Evolutionary conservation across 768 basidiomycete genomes (phyloP), one percentile per base, ranked within the genome.

Genomic region (Lactarius psammicola): DNA sequence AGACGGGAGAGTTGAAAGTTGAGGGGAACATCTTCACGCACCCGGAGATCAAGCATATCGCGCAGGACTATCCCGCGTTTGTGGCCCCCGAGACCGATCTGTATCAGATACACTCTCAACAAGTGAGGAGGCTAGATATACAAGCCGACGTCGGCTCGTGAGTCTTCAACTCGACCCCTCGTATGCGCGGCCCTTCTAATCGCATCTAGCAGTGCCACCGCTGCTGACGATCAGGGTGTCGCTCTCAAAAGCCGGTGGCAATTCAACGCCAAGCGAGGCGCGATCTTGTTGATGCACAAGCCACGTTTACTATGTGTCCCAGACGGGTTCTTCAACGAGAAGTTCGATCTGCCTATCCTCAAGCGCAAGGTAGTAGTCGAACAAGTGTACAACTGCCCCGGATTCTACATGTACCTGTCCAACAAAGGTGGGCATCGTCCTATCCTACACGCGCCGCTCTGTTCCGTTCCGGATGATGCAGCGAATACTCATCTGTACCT

Each of bases 351-450:
- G 7, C 13, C 55, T 33, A 17, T 46, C 10, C 65, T 66, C 31
- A 66, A 54, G 40, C 38, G 26, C 30, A 66, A 66, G 26, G 26
- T 11, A 0, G 56, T 66, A 1, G 60, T 66, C 6, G 51, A 58
- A 44, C 49, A 66, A 23, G 49, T 40, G 20, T 66, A 33, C 30
- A 58, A 33, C 9, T 62, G 60, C 26, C 56, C 65, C 23, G 60
- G 65, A 8, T 66, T 34, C 56, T 66, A 58, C 61, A 62, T 46
- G 60, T 62, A 66, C 20, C 65, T 66, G 7, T 66, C 65, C 40
- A 62, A 26, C 31, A 58, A 62, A 36, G 9, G 65, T 57, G 23
- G 7, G 60, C 33, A n/a, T n/a, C n/a, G 46, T 49, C 23, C 11
- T 23, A 23, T 23, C 11, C 23, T 0, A 3, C 38, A n/a, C n/a